phyloP scores from a whole-genome alignment of 2,329 filamentous ascomycete species.

The Amphichorda felina region DNA sequence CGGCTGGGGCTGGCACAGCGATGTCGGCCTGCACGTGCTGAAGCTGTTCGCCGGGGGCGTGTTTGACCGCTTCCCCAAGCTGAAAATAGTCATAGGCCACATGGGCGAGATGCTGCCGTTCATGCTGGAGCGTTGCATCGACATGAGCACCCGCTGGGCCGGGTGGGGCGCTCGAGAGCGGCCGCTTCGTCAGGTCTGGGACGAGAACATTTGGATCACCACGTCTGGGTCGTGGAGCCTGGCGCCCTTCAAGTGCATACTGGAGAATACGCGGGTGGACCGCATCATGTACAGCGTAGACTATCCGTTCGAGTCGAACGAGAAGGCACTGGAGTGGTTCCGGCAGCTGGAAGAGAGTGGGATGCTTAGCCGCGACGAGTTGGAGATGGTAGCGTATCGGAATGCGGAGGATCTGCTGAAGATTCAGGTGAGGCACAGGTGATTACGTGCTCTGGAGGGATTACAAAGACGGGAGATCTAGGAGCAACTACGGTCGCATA shows the following conservation, averaged over 20 bases:
- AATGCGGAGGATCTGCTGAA: too few relatives aligned
- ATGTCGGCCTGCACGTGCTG: conserved; percentile 44
- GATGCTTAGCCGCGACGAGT: too few relatives aligned
- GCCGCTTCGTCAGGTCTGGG: conserved; percentile 39
- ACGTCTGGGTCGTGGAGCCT: conserved; percentile 45
- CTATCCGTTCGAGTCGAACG: conserved; percentile 37
- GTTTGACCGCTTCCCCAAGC: conserved; percentile 33
- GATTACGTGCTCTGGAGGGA: too few relatives aligned
- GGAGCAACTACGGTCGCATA: too few relatives aligned
- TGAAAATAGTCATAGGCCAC: conserved; percentile 34
- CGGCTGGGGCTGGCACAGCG: too few relatives aligned
- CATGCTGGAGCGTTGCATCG: conserved; percentile 36
- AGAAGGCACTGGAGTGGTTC: conserved; percentile 28
- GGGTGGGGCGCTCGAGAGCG: conserved; percentile 43
- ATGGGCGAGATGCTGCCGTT: conserved; percentile 36
- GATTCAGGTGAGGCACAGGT: too few relatives aligned
- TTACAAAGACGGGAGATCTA: too few relatives aligned
- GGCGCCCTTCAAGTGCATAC: conserved; percentile 34
- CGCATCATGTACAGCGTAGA: conserved; percentile 39
- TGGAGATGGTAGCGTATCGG: too few relatives aligned
- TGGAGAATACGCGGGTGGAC: conserved; percentile 34
- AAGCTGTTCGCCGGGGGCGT: conserved; percentile 36
- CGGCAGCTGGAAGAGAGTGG: too few relatives aligned
- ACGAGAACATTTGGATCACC: conserved; percentile 43
- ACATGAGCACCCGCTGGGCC: too few relatives aligned